Evolutionary conservation across 257 asterid species (phyloP).

Genomic region (Solanum appendiculatum): DNA sequence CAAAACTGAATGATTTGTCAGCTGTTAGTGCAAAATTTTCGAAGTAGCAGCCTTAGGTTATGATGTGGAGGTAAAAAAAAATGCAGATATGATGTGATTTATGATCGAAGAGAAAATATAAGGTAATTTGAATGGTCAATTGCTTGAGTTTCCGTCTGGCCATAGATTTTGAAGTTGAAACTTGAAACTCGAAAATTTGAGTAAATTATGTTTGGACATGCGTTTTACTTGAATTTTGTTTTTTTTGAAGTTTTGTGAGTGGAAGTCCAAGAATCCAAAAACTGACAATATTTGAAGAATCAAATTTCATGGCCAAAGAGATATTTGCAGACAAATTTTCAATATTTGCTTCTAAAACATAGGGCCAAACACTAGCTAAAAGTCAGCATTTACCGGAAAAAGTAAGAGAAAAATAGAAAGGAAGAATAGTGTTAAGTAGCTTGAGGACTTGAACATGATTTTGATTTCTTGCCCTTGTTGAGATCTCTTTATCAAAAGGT

Average conservation of each 20-base stretch:
- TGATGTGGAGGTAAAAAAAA: not conserved
- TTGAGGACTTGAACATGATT: not conserved
- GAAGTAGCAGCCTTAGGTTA: not conserved
- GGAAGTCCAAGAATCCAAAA: not conserved
- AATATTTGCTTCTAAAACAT: not conserved
- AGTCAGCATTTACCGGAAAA: not conserved
- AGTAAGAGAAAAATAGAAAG: not conserved
- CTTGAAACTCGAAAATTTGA: not conserved
- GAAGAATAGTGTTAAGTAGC: not conserved
- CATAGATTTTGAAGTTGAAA: not conserved
- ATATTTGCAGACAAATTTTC: not conserved
- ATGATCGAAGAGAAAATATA: not conserved
- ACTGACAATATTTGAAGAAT: not conserved
- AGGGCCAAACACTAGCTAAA: not conserved
- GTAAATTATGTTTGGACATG: not conserved
- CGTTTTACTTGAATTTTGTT: not conserved
- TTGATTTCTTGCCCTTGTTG: not conserved
- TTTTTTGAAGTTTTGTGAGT: not conserved
- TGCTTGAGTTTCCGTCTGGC: not conserved
- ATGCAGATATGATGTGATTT: not conserved
- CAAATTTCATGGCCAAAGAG: not conserved
- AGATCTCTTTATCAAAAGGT: not conserved
- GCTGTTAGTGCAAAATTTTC: not conserved
- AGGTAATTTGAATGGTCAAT: not conserved
- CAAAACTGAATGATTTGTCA: not conserved